These are phyloP conservation scores for Aquilaria malaccensis DNA, from an alignment of 345 rosid species.

Conservation along the genomic window DNA sequence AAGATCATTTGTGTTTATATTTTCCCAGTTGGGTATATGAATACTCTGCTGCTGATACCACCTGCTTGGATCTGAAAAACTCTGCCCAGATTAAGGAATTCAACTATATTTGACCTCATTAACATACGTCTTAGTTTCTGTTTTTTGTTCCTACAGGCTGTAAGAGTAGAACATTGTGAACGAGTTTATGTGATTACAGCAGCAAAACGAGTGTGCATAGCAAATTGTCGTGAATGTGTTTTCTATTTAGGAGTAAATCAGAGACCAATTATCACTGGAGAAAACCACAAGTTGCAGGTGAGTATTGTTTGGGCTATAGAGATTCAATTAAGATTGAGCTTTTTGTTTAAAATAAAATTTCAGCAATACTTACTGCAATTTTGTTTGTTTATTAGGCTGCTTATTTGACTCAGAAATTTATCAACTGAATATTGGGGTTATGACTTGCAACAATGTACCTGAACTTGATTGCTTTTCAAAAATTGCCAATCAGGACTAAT, in stretches of 20 bases:
- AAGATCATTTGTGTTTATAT: no score
- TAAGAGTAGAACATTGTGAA: slow-evolving; percentile 88
- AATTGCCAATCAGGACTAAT: no score
- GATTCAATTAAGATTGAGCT: no score
- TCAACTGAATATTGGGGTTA: no score
- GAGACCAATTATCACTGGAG: slow-evolving; percentile 84
- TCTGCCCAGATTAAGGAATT: background rate
- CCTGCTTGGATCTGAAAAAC: background rate
- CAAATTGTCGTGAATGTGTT: slow-evolving; percentile 87
- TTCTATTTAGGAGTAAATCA: slow-evolving; percentile 93
- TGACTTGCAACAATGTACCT: no score
- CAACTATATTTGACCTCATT: no score
- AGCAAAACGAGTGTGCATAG: slow-evolving; percentile 75
- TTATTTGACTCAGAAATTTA: no score
- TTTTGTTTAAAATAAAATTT: no score
- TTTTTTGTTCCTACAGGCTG: slow-evolving; percentile 42
- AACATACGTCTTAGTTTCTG: background rate
- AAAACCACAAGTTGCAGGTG: slow-evolving; percentile 91
- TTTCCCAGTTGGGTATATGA: background rate
- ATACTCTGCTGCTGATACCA: background rate
- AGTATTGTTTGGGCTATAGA: slow-evolving; percentile 3
- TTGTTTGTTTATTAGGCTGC: no score
- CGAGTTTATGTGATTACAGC: slow-evolving; percentile 90
- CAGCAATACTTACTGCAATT: no score
- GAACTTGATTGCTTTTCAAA: no score